Evolutionary conservation across 345 rosid species (phyloP), one percentile per base, ranked within the genome.

Genomic region (Murraya paniculata): DNA sequence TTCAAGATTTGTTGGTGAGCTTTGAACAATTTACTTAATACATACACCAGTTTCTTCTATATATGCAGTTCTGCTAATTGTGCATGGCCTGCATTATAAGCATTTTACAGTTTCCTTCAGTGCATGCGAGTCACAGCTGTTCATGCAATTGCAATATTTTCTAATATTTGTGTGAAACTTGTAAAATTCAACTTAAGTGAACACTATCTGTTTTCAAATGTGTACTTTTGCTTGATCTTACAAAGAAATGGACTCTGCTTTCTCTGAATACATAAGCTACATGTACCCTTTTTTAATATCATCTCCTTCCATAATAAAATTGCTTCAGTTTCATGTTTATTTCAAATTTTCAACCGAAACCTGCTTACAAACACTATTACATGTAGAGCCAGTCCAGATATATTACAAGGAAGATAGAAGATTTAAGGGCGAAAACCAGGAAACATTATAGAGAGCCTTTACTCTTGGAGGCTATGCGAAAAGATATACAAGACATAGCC

Each of bases 121-220:
- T 64, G 87, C 91, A 83, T 45, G 50, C 94, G 92, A 7, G 97
- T 92, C 64, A 88, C 94, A 64, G 97, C 98, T 69, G 94, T 95
- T 81, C 98, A 91, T 83, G 97, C 97, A 82, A 92, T 93, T 27
- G 97, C 94, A 60, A 89, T 88, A 75, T 87, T 84, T 76, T 31
- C 33, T 19, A 19, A 16, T 28, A 30, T 30, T 64, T 64, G 22
- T 64, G 33, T 28, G 21, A 27, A 61, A 61, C 19, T 5, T 4
- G 30, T 35, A 30, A 64, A 62, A 64, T 14, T 14, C 36, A 18
- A 64, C 5, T 64, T 31, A 28, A 28, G 5, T 18, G 8, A 64
- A 9, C 28, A 9, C 28, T 21, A 35, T 38, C 39, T 66, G 50
- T n/a, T 67, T 67, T 36, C 53, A 22, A 33, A n/a, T 67, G 27